Evolutionary conservation across 495 filamentous ascomycete genomes (phyloP).

Genomic region (Penicillium paxilli): DNA sequence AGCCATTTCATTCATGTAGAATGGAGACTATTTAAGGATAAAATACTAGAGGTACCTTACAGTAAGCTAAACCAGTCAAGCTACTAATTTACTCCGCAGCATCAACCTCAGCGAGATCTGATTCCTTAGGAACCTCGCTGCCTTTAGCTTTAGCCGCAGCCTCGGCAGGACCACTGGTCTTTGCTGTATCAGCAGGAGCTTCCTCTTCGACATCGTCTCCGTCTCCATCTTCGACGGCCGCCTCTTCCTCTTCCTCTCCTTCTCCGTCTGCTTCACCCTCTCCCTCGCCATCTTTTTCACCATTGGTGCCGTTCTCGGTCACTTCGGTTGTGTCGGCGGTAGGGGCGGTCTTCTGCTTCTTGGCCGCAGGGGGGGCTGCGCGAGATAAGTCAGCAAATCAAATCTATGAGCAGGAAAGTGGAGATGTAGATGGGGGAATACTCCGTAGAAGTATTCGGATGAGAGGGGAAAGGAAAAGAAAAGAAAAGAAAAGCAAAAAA

Average conservation of each 20-base stretch:
- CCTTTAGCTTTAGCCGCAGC: conserved; percentile 46
- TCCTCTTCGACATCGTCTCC: conserved; percentile 37
- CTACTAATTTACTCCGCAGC: conserved; percentile 24
- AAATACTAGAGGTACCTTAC: no score
- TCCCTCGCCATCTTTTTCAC: conserved; percentile 29
- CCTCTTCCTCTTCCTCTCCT: conserved; percentile 36
- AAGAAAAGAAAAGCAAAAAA: background rate
- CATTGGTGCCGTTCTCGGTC: conserved; percentile 33
- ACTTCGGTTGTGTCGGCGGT: conserved; percentile 24
- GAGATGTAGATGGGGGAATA: background rate
- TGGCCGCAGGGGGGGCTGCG: conserved; percentile 40
- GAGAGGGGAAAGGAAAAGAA: background rate
- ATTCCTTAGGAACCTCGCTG: conserved; percentile 46
- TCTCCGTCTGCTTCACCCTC: conserved; percentile 29
- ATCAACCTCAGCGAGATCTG: conserved; percentile 44
- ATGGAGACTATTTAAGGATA: background rate
- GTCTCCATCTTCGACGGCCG: conserved; percentile 28
- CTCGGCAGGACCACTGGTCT: conserved; percentile 42
- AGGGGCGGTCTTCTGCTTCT: conserved; percentile 28
- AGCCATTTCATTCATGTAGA: conserved; percentile 1
- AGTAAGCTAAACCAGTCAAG: background rate
- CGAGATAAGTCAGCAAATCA: conserved; percentile 6
- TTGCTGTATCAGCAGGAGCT: conserved; percentile 29
- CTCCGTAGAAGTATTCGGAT: no score
- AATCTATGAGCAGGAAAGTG: background rate